Evolutionary conservation across 2,329 filamentous ascomycete species (phyloP), one percentile per base, ranked within the genome.

Genomic region (Ophiosphaerella herpotricha): DNA sequence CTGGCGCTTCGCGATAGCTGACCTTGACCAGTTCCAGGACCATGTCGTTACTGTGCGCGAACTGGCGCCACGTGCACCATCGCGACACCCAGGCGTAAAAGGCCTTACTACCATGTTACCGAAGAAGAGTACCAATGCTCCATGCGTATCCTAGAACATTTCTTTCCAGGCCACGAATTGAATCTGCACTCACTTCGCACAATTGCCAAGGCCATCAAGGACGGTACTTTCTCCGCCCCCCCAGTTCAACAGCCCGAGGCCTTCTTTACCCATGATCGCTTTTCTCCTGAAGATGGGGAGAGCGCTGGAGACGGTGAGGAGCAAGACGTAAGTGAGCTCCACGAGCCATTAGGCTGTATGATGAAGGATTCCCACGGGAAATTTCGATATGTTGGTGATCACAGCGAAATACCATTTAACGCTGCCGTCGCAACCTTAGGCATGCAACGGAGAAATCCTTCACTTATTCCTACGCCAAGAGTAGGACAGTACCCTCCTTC

Each of bases 91-190:
- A 62, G 71, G 37, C 54, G 68, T 31, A 73, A 73, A 46, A 60
- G 71, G 8, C 71, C 71, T 6, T 73, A 71, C 51, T 73, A 73
- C 50, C 71, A 73, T 64, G 71, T 73, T 21, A 73, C 71, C 21
- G 71, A 73, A 47, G 71, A 73, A 42, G 71, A 73, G 48, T 73
- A 73, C 34, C 68, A 71, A 44, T 70, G 70, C 38, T 67, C 69
- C 2, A 68, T 72, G 63, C 64, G 67, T 24, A 73, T 73, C 39
- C 57, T 73, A 7, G 67, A 71, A 42, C 61, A 70, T 44, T 69
- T 72, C 52, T 72, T 73, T 38, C 71, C 68, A 11, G 69, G 69
- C 11, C 64, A 63, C 40, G 68, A 73, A 39, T 55, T 73, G 14
- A 73, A 72, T 44, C 57, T 73, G 7, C 61, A 67, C 12, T 66